Percentiles rank a stretch among this genome's conserved stretches.
Conservation (phyloP, 257 asterid genomes). For the Striga asiatica region DNA sequence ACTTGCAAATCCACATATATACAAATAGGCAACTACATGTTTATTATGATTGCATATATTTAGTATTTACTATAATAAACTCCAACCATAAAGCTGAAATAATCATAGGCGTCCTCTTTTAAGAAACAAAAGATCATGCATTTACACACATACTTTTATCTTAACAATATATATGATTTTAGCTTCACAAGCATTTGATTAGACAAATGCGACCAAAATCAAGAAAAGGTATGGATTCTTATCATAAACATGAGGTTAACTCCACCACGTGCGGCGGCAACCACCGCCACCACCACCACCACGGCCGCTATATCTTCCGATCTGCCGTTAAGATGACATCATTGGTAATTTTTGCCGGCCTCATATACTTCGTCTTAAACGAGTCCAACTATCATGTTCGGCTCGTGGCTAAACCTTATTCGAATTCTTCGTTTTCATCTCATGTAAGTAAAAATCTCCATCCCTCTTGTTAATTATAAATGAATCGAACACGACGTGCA, state of each 20-base stretch:
- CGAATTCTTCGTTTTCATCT: no score
- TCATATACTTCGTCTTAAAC: constrained; percentile 7
- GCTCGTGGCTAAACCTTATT: constrained; percentile 4
- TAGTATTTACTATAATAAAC: no score
- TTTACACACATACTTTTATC: background rate
- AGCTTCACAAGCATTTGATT: constrained; percentile 4
- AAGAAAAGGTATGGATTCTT: no score
- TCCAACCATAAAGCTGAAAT: no score
- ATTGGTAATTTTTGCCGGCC: constrained; percentile 8
- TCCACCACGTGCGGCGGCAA: background rate
- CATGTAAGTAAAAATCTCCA: no score
- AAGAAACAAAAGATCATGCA: background rate
- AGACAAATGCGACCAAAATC: constrained; percentile 7
- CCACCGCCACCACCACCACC: constrained; percentile 10
- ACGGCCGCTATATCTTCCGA: background rate
- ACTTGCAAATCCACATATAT: no score
- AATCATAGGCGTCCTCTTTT: no score
- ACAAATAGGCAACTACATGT: no score
- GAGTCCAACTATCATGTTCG: constrained; percentile 13
- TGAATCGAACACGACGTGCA: no score
- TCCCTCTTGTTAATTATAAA: no score
- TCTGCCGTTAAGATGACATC: background rate
- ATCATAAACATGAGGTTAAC: no score
- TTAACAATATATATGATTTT: background rate
- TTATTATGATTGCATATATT: no score